These are phyloP conservation scores for Leishmania guyanensis DNA, from an alignment of 208 protist genomes.

Conservation along the genomic window DNA sequence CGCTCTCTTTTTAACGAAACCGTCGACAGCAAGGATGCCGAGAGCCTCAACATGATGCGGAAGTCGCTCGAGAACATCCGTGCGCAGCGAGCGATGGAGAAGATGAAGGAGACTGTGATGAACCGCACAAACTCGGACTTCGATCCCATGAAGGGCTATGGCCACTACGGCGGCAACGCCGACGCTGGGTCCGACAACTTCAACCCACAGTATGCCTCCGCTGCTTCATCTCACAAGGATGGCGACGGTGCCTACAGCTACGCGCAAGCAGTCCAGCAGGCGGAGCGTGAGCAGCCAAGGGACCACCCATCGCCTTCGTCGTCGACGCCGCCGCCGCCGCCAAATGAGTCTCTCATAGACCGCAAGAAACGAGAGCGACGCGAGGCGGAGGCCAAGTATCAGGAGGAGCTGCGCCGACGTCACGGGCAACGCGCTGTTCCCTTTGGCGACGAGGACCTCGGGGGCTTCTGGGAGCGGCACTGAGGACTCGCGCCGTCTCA, in stretches of 20 bases:
- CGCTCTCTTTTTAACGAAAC: slow-evolving; percentile 72
- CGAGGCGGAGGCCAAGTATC: slow-evolving; percentile 72
- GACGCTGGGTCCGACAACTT: slow-evolving; percentile 52
- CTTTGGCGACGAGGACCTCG: slow-evolving; percentile 76
- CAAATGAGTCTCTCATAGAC: slow-evolving; percentile 33
- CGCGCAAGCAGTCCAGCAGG: slow-evolving; percentile 21
- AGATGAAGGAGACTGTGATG: slow-evolving; percentile 86
- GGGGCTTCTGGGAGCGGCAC: slow-evolving; percentile 65
- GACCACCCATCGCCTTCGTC: slow-evolving; percentile 1
- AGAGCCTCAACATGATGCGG: slow-evolving; percentile 84
- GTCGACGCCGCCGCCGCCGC: slow-evolving; percentile 15
- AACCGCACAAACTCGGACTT: slow-evolving; percentile 34
- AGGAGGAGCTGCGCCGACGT: slow-evolving; percentile 71
- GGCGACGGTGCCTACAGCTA: slow-evolving; percentile 14
- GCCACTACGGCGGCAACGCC: slow-evolving; percentile 52
- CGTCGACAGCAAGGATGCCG: slow-evolving; percentile 75
- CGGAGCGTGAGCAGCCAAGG: slow-evolving; percentile 7
- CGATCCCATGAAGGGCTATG: slow-evolving; percentile 36
- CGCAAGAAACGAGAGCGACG: slow-evolving; percentile 64
- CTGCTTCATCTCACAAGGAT: slow-evolving; percentile 3
- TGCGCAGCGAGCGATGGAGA: slow-evolving; percentile 75
- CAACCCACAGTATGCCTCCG: slow-evolving; percentile 38
- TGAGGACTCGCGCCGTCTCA: slow-evolving; percentile 7
- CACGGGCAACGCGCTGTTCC: slow-evolving; percentile 72
- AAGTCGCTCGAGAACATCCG: slow-evolving; percentile 88